Evolutionary conservation across 2,329 filamentous ascomycete species (phyloP).

Genomic region (Penicillium glabrum): DNA sequence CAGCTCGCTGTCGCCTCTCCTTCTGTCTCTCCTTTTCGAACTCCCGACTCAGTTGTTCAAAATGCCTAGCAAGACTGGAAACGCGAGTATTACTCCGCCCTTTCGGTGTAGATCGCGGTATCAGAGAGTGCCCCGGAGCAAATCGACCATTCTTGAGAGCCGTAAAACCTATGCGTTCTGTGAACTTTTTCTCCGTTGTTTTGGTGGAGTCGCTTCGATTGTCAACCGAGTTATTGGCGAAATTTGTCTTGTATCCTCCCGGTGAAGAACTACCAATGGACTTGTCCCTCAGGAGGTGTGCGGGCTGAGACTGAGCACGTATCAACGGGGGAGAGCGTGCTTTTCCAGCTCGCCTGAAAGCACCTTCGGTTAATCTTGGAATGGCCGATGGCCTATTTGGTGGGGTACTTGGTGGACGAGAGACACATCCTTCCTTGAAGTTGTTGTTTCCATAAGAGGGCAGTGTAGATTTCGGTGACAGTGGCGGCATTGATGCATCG

Average conservation of each 20-base stretch:
- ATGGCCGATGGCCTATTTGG: constrained; percentile 38
- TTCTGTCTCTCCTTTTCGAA: constrained; percentile 92
- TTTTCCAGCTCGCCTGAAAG: constrained; percentile 37
- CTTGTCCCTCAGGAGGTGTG: constrained; percentile 34
- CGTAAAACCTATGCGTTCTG: constrained; percentile 67
- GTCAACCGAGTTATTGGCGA: constrained; percentile 20
- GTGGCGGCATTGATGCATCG: constrained; percentile 5
- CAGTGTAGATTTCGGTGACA: not conserved
- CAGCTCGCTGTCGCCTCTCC: constrained; percentile 76
- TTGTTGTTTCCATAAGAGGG: constrained; percentile 6
- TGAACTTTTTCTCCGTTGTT: constrained; percentile 70
- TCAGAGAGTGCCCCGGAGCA: constrained; percentile 64
- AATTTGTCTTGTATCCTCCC: constrained; percentile 24
- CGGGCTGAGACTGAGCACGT: constrained; percentile 54
- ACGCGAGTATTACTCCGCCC: constrained; percentile 76
- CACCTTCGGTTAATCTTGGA: constrained; percentile 39
- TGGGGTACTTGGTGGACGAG: constrained; percentile 21
- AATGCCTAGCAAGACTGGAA: constrained; percentile 89
- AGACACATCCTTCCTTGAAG: constrained; percentile 14
- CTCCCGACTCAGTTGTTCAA: constrained; percentile 93
- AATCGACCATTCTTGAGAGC: constrained; percentile 61
- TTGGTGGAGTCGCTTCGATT: constrained; percentile 27
- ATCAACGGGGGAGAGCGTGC: constrained; percentile 48
- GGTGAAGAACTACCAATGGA: constrained; percentile 19
- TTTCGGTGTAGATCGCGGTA: constrained; percentile 76